Percentiles rank a stretch among this genome's conserved stretches.
Evolutionary conservation across 2,329 filamentous ascomycete species (phyloP).

Genomic region (Phaeosphaeriaceae sp.): DNA sequence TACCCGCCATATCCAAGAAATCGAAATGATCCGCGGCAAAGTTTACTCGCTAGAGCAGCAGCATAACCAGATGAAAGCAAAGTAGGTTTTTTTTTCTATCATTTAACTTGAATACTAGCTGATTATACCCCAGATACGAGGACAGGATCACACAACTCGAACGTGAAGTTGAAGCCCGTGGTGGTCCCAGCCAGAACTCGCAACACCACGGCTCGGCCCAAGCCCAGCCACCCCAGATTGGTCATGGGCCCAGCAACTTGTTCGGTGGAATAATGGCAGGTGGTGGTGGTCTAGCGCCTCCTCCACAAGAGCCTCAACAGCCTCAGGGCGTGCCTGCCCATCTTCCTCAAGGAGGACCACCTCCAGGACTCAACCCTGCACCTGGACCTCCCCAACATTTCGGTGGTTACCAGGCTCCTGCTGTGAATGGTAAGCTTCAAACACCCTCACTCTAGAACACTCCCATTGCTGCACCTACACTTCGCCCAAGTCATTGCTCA

Average conservation of each 20-base stretch:
- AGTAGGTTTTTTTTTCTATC: slow-evolving; percentile 64
- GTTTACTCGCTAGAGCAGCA: slow-evolving; percentile 91
- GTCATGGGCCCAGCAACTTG: slow-evolving; percentile 85
- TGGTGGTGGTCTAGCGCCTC: slow-evolving; percentile 76
- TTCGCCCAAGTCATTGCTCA: background rate
- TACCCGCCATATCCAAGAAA: slow-evolving; percentile 88
- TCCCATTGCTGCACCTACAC: background rate
- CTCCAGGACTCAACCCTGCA: slow-evolving; percentile 66
- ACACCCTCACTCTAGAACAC: slow-evolving; percentile 9
- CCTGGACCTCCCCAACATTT: slow-evolving; percentile 70
- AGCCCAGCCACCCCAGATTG: slow-evolving; percentile 82
- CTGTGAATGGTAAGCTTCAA: slow-evolving; percentile 63
- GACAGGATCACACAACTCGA: slow-evolving; percentile 86
- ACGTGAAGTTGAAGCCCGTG: slow-evolving; percentile 80
- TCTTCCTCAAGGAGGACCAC: slow-evolving; percentile 78
- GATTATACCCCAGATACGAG: slow-evolving; percentile 75
- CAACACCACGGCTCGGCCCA: slow-evolving; percentile 81
- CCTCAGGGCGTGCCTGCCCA: slow-evolving; percentile 65
- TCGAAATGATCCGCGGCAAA: slow-evolving; percentile 91
- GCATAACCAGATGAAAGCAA: slow-evolving; percentile 86
- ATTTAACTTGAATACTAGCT: slow-evolving; percentile 2
- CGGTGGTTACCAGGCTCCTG: slow-evolving; percentile 71
- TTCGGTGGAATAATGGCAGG: slow-evolving; percentile 97
- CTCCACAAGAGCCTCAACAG: slow-evolving; percentile 66
- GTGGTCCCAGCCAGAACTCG: slow-evolving; percentile 71